Conservation (phyloP, 257 asterid genomes). For the Nemophila menziesii region DNA sequence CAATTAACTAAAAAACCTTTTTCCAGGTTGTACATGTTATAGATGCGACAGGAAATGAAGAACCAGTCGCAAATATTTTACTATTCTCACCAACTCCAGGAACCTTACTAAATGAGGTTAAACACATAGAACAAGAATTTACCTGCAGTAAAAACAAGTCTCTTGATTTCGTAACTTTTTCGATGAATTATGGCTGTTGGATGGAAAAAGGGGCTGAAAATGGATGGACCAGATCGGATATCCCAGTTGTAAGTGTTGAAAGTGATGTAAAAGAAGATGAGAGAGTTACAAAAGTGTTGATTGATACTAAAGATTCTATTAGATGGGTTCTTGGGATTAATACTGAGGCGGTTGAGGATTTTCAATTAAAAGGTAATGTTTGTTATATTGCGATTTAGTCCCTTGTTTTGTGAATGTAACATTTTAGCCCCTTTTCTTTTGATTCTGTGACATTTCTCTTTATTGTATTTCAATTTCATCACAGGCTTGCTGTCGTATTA, state of each 20-base stretch:
- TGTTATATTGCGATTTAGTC: not conserved
- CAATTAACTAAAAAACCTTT: too few relatives aligned
- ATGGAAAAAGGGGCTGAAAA: slow-evolving; percentile 22
- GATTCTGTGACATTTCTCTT: not conserved
- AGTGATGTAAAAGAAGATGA: slow-evolving; percentile 36
- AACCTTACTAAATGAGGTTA: slow-evolving; percentile 56
- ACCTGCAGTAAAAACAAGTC: slow-evolving; percentile 54
- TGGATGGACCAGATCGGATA: slow-evolving; percentile 64
- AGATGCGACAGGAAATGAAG: slow-evolving; percentile 39
- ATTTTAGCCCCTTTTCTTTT: not conserved
- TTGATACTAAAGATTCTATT: slow-evolving; percentile 58
- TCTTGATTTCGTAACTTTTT: slow-evolving; percentile 71
- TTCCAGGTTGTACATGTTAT: slow-evolving; percentile 84
- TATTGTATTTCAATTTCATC: too few relatives aligned
- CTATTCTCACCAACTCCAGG: slow-evolving; percentile 85
- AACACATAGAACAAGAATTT: slow-evolving; percentile 59
- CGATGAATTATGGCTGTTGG: slow-evolving; percentile 79
- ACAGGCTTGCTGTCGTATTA: too few relatives aligned
- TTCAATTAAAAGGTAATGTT: slow-evolving; percentile 63
- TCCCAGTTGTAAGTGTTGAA: slow-evolving; percentile 51
- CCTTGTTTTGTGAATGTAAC: too few relatives aligned
- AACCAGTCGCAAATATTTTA: slow-evolving; percentile 51
- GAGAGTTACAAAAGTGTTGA: slow-evolving; percentile 39
- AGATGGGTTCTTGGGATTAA: slow-evolving; percentile 89
- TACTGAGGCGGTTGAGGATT: slow-evolving; percentile 60